phyloP scores from a whole-genome alignment of 176 grass and related monocot genomes.

The Carex scoparia region DNA sequence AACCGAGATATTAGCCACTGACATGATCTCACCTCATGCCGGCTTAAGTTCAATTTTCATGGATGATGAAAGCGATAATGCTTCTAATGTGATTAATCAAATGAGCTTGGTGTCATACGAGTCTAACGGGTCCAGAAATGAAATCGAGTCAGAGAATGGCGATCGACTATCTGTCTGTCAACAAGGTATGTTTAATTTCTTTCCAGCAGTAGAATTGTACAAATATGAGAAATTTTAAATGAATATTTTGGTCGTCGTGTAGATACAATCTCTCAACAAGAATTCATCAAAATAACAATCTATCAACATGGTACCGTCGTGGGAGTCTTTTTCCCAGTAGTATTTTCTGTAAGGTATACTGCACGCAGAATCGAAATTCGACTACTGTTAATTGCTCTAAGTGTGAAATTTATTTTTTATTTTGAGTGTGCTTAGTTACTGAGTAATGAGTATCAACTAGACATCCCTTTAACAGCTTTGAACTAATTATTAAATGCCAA shows the following conservation, averaged over 20 bases:
- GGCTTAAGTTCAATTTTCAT: slow-evolving; percentile 13
- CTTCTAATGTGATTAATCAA: neutral
- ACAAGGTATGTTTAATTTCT: slow-evolving; percentile 11
- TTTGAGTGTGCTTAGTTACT: neutral
- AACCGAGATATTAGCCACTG: neutral
- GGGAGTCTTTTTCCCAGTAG: slow-evolving; percentile 22
- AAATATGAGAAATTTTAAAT: slow-evolving; percentile 4
- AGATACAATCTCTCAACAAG: slow-evolving; percentile 7
- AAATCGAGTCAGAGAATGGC: neutral
- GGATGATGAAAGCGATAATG: slow-evolving; percentile 8
- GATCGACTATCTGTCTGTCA: neutral
- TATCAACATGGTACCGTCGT: slow-evolving; percentile 23
- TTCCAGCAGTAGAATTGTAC: slow-evolving; percentile 12
- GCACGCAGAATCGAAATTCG: neutral
- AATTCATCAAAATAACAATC: slow-evolving; percentile 24
- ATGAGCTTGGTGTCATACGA: slow-evolving; percentile 12
- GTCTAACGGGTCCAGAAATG: slow-evolving; percentile 9
- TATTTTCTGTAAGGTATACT: slow-evolving; percentile 20
- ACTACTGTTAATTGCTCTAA: neutral
- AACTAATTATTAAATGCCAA: neutral
- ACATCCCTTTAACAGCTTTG: neutral
- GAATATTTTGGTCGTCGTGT: slow-evolving; percentile 18
- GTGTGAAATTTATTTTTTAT: neutral
- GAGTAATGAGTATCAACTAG: too few species aligned
- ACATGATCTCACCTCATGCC: slow-evolving; percentile 22